These are phyloP conservation scores for Starmerella potacharoeniae DNA, from an alignment of 805 yeast genomes.

Conservation along the genomic window DNA sequence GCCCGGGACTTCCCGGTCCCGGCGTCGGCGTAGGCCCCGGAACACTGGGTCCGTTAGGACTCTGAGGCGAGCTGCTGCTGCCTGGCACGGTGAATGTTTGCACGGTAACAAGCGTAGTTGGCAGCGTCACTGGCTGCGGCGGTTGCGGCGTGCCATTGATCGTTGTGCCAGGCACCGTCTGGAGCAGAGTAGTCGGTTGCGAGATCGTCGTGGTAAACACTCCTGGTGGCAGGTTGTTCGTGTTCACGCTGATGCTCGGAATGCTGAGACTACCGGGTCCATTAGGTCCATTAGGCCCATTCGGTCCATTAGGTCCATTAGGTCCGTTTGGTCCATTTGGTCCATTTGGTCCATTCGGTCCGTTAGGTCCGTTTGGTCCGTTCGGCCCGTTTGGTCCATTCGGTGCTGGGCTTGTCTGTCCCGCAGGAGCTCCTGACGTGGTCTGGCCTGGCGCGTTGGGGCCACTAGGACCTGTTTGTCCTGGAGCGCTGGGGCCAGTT, in stretches of 20 bases:
- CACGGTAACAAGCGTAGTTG: neutral
- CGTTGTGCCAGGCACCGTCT: constrained; percentile 1
- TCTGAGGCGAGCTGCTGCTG: neutral
- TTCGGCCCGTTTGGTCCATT: neutral
- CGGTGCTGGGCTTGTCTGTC: neutral
- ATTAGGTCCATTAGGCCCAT: neutral
- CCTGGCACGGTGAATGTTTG: neutral
- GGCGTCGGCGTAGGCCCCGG: neutral
- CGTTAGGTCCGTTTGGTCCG: neutral
- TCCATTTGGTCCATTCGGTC: neutral
- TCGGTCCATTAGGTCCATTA: neutral
- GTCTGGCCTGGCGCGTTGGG: neutral
- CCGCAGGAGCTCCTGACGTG: neutral
- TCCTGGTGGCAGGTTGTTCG: neutral
- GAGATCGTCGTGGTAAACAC: neutral
- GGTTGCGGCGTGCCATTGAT: neutral
- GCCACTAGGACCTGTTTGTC: neutral
- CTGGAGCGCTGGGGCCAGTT: neutral
- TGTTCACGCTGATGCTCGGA: constrained; percentile 1
- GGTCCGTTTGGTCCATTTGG: neutral
- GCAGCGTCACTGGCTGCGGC: neutral
- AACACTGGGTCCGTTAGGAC: neutral
- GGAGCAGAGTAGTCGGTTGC: neutral
- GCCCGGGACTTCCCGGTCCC: neutral
- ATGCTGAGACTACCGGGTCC: constrained; percentile 4